Evolutionary conservation across 148 eudicot genomes (phyloP).

Genomic region (Camellia lanceoleosa): DNA sequence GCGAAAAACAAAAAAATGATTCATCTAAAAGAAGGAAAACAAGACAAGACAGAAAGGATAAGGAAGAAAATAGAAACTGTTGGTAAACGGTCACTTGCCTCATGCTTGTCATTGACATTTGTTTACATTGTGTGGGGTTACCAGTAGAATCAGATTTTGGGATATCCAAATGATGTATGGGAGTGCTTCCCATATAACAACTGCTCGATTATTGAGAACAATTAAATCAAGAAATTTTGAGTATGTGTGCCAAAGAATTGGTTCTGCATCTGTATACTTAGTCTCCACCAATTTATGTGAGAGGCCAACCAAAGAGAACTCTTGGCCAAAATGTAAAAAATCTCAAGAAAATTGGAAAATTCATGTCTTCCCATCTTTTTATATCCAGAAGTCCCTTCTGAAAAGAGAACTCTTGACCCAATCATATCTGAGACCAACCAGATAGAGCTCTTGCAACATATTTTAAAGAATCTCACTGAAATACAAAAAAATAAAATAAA

Average conservation of each 20-base stretch:
- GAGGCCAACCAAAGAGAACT: slow-evolving; percentile 4
- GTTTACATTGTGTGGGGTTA: background rate
- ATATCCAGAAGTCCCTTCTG: background rate
- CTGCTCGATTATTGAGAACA: slow-evolving; percentile 1
- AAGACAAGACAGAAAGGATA: background rate
- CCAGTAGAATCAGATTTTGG: background rate
- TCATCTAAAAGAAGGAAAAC: background rate
- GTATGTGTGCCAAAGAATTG: background rate
- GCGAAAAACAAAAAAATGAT: background rate
- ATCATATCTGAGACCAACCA: background rate
- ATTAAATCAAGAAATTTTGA: background rate
- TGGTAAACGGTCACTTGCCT: slow-evolving; percentile 10
- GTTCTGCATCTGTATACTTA: background rate
- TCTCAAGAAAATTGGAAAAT: background rate
- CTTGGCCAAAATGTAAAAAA: background rate
- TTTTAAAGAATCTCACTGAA: background rate
- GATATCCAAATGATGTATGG: background rate
- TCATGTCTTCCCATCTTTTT: slow-evolving; percentile 3
- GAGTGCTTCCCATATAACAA: background rate
- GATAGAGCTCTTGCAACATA: slow-evolving; percentile 1
- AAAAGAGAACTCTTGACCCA: background rate
- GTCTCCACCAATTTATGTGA: slow-evolving; percentile 3
- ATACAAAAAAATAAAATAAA: no score
- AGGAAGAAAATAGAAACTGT: background rate
- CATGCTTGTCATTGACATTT: background rate